phyloP scores from a whole-genome alignment of 1,284 basidiomycete species.

The Trametes sp. region DNA sequence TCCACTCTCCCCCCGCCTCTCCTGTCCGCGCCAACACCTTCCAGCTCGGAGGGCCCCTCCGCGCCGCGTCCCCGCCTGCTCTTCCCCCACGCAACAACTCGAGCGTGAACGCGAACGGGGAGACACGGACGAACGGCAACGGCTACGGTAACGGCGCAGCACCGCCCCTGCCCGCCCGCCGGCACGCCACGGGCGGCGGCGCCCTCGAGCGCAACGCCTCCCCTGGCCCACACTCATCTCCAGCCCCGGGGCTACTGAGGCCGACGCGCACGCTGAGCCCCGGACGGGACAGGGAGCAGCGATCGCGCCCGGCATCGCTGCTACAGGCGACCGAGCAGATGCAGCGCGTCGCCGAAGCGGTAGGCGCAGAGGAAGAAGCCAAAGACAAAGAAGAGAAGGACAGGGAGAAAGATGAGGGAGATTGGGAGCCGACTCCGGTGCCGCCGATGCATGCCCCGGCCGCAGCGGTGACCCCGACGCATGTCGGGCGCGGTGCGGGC shows the following conservation, averaged over 20 bases:
- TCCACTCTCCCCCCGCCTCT: slow-evolving; percentile 32
- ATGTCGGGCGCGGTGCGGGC: slow-evolving; percentile 45
- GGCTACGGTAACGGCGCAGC: slow-evolving; percentile 7
- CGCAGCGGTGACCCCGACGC: slow-evolving; percentile 38
- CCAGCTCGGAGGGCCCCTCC: slow-evolving; percentile 16
- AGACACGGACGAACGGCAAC: slow-evolving; percentile 3
- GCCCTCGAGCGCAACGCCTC: slow-evolving; percentile 19
- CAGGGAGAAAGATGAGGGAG: neutral
- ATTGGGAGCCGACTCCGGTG: no score
- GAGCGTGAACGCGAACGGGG: neutral
- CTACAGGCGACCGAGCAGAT: slow-evolving; percentile 21
- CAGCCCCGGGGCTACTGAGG: slow-evolving; percentile 40
- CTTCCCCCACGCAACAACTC: slow-evolving; percentile 20
- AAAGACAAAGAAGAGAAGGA: neutral
- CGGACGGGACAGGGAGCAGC: slow-evolving; percentile 11
- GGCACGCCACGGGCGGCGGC: slow-evolving; percentile 40
- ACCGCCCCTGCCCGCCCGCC: slow-evolving; percentile 41
- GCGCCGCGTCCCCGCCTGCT: slow-evolving; percentile 30
- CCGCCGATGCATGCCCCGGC: neutral
- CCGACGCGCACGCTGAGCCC: slow-evolving; percentile 46
- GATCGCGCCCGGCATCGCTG: slow-evolving; percentile 31
- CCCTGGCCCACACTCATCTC: slow-evolving; percentile 2
- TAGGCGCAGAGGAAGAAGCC: slow-evolving; percentile 14
- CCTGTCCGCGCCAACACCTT: slow-evolving; percentile 33
- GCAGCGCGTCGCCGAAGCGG: slow-evolving; percentile 19